Evolutionary conservation across 2,329 filamentous ascomycete species (phyloP), one percentile per base, ranked within the genome.

Genomic region (Fusarium austroafricanum): DNA sequence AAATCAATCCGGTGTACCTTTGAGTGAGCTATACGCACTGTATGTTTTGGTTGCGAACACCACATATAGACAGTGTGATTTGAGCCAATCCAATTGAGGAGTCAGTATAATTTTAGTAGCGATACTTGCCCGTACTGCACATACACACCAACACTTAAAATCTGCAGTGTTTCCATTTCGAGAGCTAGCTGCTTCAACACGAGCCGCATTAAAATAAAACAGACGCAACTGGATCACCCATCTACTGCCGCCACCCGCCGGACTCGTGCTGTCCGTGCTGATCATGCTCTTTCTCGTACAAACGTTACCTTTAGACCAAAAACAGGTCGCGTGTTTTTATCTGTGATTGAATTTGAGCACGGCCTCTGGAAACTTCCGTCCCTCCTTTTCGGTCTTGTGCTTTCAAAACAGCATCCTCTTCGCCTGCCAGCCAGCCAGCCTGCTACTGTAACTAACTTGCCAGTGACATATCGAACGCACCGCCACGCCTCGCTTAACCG

Each of bases 151-250:
- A 31, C 18, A 43, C 50, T 42, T 21, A 54, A 55, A 55, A 45
- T 46, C 44, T 31, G 39, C 46, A 52, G 53, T 50, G 39, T 55
- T 68, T 68, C 65, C 65, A 62, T 42, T 62, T 58, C 38, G 33
- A 69, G 65, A 58, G 55, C 21, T 37, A 47, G 26, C 21, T 33
- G 42, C 54, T 49, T 62, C 21, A 67, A 72, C 56, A 69, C 54
- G 70, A 67, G 51, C 54, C 55, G 52, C 53, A 54, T 54, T 42
- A 33, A 46, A 54, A 40, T 29, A 46, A 45, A 52, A 58, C 42
- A 58, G 42, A 50, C 47, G 57, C 52, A 52, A 29, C 49, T 67
- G 46, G 52, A 52, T 49, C 46, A 31, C 31, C 45, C 55, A 53
- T 23, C 43, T 55, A 61, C 54, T 45, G 40, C 57, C 60, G 47